These are phyloP conservation scores for Fraxinus americana DNA, from an alignment of 257 asterid species.

Conservation along the genomic window DNA sequence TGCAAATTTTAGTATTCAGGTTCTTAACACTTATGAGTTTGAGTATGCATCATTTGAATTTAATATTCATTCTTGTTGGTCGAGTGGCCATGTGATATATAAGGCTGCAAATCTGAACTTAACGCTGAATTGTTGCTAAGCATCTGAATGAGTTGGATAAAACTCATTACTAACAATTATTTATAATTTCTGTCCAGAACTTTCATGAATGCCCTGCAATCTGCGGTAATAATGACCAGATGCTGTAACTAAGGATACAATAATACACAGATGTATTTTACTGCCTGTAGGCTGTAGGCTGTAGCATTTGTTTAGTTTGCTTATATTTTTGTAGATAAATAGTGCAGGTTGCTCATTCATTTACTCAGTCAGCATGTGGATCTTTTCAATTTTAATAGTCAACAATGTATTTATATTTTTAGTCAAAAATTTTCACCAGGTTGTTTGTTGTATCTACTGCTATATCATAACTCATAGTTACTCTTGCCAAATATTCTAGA, in stretches of 20 bases:
- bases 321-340: not conserved
- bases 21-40: not conserved
- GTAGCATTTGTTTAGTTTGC: not conserved
- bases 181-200: not conserved
- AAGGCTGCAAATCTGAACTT: not conserved
- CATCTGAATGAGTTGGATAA: not conserved
- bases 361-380: not conserved
- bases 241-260: not conserved
- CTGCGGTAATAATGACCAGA: not conserved
- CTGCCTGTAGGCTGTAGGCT: not conserved
- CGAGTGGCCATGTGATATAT: not conserved
- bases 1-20: not conserved
- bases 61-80: not conserved
- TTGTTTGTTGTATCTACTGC: not conserved
- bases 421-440: not conserved
- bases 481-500: not conserved
- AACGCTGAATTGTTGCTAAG: not conserved
- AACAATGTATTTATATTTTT: no score
- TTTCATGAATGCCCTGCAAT: not conserved
- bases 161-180: not conserved
- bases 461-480: not conserved
- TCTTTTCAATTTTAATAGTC: not conserved
- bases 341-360: not conserved
- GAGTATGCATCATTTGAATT: not conserved
- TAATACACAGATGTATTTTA: no score